Evolutionary conservation across 2,329 filamentous ascomycete species (phyloP).

Genomic region (Colletotrichum theobromicola): DNA sequence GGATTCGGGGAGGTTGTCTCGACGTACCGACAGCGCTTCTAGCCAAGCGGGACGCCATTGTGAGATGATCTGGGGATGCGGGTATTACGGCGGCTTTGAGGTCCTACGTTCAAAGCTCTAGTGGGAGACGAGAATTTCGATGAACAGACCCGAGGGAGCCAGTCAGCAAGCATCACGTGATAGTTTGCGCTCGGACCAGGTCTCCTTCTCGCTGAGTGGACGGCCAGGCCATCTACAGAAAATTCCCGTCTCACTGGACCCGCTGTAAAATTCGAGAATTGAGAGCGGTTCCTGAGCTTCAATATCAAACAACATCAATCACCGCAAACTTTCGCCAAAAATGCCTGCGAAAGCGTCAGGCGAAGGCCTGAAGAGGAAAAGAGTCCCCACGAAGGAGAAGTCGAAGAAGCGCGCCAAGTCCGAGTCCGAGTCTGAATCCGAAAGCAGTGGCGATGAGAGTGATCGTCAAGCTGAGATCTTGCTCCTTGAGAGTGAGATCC

Average conservation of each 20-base stretch:
- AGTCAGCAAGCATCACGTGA: slow-evolving; percentile 46
- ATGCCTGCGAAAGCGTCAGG: slow-evolving; percentile 32
- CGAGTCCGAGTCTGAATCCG: slow-evolving; percentile 37
- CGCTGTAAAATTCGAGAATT: slow-evolving; percentile 5
- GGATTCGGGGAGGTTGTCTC: slow-evolving; percentile 22
- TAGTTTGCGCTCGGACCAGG: background rate
- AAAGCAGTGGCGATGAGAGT: slow-evolving; percentile 42
- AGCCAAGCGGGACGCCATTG: slow-evolving; percentile 98
- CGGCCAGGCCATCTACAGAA: background rate
- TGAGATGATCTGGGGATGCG: slow-evolving; percentile 65
- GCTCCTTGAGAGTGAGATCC: slow-evolving; percentile 78
- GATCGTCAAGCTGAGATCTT: slow-evolving; percentile 71
- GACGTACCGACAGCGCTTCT: slow-evolving; percentile 92
- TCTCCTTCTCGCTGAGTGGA: background rate
- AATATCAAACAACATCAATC: background rate
- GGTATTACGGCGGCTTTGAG: slow-evolving; percentile 45
- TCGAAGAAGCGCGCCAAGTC: slow-evolving; percentile 58
- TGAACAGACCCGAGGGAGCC: slow-evolving; percentile 33
- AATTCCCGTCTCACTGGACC: slow-evolving; percentile 11
- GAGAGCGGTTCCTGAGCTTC: slow-evolving; percentile 1
- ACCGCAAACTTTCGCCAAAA: background rate
- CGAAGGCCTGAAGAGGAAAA: slow-evolving; percentile 58
- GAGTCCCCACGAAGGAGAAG: slow-evolving; percentile 43
- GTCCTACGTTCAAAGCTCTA: slow-evolving; percentile 47
- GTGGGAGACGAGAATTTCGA: slow-evolving; percentile 51